Evolutionary conservation across 345 rosid genomes (phyloP).

Genomic region (Syzygium grande): DNA sequence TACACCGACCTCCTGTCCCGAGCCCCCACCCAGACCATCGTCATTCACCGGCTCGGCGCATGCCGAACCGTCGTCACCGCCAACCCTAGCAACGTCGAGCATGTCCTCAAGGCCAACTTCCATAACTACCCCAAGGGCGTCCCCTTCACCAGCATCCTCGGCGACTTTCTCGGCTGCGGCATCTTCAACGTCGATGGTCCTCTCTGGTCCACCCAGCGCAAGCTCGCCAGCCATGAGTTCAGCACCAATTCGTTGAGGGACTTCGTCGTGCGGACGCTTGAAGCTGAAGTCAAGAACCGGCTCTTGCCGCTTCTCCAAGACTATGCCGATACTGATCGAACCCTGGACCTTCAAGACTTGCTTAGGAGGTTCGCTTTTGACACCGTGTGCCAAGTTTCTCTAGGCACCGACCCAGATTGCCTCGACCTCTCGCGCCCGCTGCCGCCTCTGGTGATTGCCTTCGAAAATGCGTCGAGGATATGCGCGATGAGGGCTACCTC

Average conservation of each 20-base stretch:
- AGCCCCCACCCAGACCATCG: conserved; percentile 50
- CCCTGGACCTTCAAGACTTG: conserved; percentile 51
- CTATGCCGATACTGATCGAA: conserved; percentile 4
- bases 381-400: conserved; percentile 32
- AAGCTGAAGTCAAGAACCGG: conserved; percentile 42
- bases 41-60: conserved; percentile 36
- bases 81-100: conserved; percentile 57
- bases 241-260: conserved; percentile 50
- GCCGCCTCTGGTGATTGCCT: conserved; percentile 32
- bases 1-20: conserved; percentile 53
- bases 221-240: conserved; percentile 74
- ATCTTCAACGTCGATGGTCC: conserved; percentile 81
- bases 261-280: conserved; percentile 35
- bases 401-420: conserved; percentile 47
- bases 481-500: conserved; percentile 50
- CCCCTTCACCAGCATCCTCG: conserved; percentile 67
- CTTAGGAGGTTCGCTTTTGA: conserved; percentile 56
- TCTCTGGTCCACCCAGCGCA: conserved; percentile 58
- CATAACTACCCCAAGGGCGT: conserved; percentile 75
- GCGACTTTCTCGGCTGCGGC: conserved; percentile 75
- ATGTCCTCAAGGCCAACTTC: conserved; percentile 61
- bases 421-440: conserved; percentile 34
- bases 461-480: conserved; percentile 45
- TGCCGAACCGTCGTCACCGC: conserved; percentile 64
- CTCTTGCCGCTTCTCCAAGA: conserved; percentile 43